These are phyloP conservation scores for Carex cristatella DNA, from an alignment of 176 grass and related monocot species.

Conservation along the genomic window DNA sequence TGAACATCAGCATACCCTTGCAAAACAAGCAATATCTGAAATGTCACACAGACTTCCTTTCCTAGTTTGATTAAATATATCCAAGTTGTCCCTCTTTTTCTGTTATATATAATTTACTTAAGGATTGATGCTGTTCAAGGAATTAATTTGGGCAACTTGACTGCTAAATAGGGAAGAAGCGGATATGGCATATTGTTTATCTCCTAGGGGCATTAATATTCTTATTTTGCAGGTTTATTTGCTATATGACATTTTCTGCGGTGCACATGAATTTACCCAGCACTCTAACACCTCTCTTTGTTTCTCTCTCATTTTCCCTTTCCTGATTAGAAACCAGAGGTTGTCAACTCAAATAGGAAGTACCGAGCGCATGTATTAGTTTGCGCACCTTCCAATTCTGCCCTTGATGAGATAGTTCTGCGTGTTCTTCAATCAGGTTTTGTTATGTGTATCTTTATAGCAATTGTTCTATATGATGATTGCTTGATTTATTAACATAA, in stretches of 20 bases:
- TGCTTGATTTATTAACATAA: constrained; percentile 1
- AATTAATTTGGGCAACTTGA: background rate
- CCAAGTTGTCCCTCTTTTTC: background rate
- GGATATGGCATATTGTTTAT: background rate
- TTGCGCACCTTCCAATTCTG: constrained; percentile 94
- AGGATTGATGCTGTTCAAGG: background rate
- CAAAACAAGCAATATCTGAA: background rate
- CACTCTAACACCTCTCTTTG: background rate
- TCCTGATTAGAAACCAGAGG: constrained; percentile 78
- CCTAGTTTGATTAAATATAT: background rate
- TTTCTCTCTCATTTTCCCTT: background rate
- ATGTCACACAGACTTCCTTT: background rate
- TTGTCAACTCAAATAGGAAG: constrained; percentile 86
- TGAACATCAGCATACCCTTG: background rate
- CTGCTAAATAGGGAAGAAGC: background rate
- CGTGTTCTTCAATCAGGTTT: constrained; percentile 80
- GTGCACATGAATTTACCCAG: background rate
- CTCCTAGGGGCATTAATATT: background rate
- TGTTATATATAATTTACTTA: constrained; percentile 21
- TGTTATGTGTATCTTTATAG: constrained; percentile 16
- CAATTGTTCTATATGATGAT: background rate
- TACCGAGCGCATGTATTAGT: constrained; percentile 94
- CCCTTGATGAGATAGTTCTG: constrained; percentile 94
- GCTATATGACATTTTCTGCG: background rate
- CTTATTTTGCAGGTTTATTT: background rate